phyloP scores from a whole-genome alignment of 192 early-diverging fungal genomes.

The Obelidium mucronatum region DNA sequence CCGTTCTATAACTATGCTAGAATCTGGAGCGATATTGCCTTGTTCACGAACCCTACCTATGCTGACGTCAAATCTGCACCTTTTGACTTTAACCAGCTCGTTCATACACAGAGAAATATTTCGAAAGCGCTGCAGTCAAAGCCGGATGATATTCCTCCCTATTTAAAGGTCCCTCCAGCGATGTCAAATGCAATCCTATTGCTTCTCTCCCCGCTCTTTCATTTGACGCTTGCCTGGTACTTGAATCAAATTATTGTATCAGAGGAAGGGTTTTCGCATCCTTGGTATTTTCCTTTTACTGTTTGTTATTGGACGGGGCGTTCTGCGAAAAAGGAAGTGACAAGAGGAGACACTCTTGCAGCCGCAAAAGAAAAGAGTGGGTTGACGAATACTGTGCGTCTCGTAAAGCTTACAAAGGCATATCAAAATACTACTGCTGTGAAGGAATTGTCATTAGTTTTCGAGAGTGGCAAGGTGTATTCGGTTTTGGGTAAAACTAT shows the following conservation, averaged over 20 bases:
- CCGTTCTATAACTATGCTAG: constrained; percentile 32
- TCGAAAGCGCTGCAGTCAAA: background rate
- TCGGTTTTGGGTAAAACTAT: constrained; percentile 68
- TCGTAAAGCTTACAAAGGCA: constrained; percentile 36
- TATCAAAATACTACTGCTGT: constrained; percentile 34
- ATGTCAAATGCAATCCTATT: constrained; percentile 6
- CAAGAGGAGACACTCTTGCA: constrained; percentile 32
- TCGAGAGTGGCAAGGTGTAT: constrained; percentile 37
- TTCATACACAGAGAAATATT: background rate
- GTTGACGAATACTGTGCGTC: constrained; percentile 13
- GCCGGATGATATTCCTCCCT: background rate
- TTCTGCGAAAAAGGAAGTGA: background rate
- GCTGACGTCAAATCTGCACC: background rate
- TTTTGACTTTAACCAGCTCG: constrained; percentile 23
- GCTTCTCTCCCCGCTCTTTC: constrained; percentile 36
- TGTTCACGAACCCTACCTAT: constrained; percentile 19
- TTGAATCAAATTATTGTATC: constrained; percentile 64
- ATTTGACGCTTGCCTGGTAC: constrained; percentile 54
- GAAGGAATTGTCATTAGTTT: constrained; percentile 35
- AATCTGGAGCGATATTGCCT: constrained; percentile 30
- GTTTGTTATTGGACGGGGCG: constrained; percentile 34
- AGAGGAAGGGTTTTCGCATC: constrained; percentile 69
- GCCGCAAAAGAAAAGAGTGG: constrained; percentile 18
- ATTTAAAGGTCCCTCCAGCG: background rate
- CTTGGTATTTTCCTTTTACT: constrained; percentile 62